A percentile compares a stretch with the other conserved stretches of the same genome.
Conservation (phyloP, 2,329 filamentous ascomycete genomes). For the Colletotrichum sp. region DNA sequence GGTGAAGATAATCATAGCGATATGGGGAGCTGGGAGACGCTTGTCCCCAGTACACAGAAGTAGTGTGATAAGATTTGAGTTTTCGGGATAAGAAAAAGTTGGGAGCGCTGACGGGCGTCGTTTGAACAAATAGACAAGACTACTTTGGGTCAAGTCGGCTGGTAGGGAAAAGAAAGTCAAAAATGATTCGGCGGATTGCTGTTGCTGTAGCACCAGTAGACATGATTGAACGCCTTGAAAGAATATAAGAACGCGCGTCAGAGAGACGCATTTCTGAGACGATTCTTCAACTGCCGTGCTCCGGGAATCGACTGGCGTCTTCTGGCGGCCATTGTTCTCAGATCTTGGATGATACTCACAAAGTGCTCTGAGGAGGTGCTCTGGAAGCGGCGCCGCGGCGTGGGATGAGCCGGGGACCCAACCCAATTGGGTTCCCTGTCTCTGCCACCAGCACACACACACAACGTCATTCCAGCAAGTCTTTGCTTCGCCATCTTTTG, state of each 20-base stretch:
- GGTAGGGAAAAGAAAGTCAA: not conserved
- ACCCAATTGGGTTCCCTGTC: conserved; percentile 16
- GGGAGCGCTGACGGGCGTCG: not conserved
- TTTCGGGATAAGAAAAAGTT: not conserved
- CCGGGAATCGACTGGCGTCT: not conserved
- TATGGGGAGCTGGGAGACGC: conserved; percentile 60
- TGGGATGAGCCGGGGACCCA: not conserved
- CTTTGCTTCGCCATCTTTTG: not conserved
- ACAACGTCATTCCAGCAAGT: not conserved
- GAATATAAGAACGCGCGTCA: not conserved
- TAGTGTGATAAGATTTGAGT: not conserved
- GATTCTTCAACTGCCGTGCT: not conserved
- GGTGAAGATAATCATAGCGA: conserved; percentile 48
- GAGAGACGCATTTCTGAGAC: not conserved
- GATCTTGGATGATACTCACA: not conserved
- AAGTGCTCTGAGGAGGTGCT: not conserved
- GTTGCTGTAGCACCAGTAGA: not conserved
- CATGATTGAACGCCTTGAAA: not conserved
- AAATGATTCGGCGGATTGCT: not conserved
- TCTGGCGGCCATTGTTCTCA: not conserved
- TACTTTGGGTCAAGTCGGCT: not conserved
- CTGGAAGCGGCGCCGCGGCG: not conserved
- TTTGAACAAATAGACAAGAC: not conserved
- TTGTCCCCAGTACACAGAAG: conserved; percentile 49
- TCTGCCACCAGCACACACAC: not conserved